These are phyloP conservation scores for Leccinum rimulosum DNA, from an alignment of 768 basidiomycete genomes.

Conservation along the genomic window DNA sequence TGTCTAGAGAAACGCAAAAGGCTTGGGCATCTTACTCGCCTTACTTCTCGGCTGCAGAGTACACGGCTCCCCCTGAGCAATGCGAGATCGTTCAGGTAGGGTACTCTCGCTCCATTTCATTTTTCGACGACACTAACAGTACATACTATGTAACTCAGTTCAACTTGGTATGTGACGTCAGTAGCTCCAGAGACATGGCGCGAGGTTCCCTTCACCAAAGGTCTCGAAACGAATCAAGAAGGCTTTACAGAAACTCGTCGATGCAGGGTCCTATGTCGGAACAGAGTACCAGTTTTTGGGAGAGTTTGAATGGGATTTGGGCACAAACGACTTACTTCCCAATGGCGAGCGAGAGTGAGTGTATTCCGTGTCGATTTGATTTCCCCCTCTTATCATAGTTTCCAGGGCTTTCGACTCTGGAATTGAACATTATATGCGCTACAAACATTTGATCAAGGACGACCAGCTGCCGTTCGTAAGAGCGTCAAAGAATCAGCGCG, in stretches of 20 bases:
- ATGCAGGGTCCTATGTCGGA: conserved; percentile 44
- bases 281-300: conserved; percentile 53
- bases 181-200: conserved; percentile 79
- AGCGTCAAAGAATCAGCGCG: conserved; percentile 51
- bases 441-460: conserved; percentile 44
- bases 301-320: conserved; percentile 58
- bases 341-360: conserved; percentile 66
- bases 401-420: conserved; percentile 54
- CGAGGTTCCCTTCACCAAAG: conserved; percentile 66
- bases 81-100: conserved; percentile 59
- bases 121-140: neutral
- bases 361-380: neutral
- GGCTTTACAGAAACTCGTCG: conserved; percentile 53
- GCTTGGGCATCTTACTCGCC: conserved; percentile 66
- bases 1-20: conserved; percentile 26
- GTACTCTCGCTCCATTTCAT: neutral
- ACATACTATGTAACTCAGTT: conserved; percentile 13
- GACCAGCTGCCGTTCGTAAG: conserved; percentile 53
- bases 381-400: neutral
- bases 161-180: conserved; percentile 24
- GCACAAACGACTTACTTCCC: conserved; percentile 54
- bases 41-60: conserved; percentile 47
- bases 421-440: conserved; percentile 49
- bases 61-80: conserved; percentile 42
- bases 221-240: conserved; percentile 41